These are phyloP conservation scores for Hyaloscypha finlandica DNA, from an alignment of 495 filamentous ascomycete genomes.

Conservation along the genomic window DNA sequence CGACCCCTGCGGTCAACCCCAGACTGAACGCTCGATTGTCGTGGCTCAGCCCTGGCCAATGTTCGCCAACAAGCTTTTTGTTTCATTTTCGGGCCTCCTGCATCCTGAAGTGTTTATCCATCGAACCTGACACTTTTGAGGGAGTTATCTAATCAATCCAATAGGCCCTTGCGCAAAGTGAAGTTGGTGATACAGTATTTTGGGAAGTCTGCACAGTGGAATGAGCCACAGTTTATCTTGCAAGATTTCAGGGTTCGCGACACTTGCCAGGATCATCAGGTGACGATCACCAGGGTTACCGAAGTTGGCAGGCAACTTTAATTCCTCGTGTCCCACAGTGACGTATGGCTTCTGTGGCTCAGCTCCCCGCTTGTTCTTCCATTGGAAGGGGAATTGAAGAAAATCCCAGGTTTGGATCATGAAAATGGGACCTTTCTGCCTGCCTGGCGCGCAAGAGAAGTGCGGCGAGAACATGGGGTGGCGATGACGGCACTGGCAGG, in stretches of 20 bases:
- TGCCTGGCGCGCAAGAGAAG: not conserved
- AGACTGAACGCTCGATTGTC: not conserved
- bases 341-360: conserved; percentile 1
- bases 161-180: not conserved
- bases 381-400: not conserved
- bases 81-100: not conserved
- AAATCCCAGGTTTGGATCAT: not conserved
- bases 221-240: not conserved
- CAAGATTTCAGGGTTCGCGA: not conserved
- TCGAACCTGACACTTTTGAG: not conserved
- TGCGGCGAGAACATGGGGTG: not conserved
- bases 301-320: not conserved
- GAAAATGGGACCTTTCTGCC: not conserved
- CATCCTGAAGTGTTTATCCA: not conserved
- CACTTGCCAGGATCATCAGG: not conserved
- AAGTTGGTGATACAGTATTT: not conserved
- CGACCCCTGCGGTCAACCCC: not conserved
- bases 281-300: not conserved
- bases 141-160: not conserved
- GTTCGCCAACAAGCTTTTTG: not conserved
- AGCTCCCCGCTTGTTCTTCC: not conserved
- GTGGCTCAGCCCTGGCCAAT: conserved; percentile 5
- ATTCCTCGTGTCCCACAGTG: not conserved
- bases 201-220: not conserved
- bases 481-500: conserved; percentile 5